phyloP scores from a whole-genome alignment of 371 early-diverging fungal genomes.

The Mucor piriformis region DNA sequence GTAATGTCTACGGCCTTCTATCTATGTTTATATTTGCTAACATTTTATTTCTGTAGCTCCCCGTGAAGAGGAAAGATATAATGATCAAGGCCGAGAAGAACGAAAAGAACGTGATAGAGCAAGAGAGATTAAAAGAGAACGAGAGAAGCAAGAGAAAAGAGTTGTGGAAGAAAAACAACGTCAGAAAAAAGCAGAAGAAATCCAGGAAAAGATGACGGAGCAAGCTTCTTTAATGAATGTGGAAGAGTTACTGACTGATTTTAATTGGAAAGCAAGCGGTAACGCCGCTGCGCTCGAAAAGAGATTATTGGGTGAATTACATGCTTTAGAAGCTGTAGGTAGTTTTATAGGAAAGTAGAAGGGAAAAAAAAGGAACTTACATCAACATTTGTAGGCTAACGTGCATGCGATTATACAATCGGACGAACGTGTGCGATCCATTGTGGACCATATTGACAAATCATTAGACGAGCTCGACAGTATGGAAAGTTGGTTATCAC shows the following conservation, averaged over 20 bases:
- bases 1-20: background rate
- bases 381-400: conserved; percentile 65
- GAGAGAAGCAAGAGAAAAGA: conserved; percentile 36
- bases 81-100: conserved; percentile 22
- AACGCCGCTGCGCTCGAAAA: conserved; percentile 75
- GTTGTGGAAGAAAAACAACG: conserved; percentile 21
- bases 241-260: conserved; percentile 66
- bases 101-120: conserved; percentile 38
- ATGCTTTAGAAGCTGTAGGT: conserved; percentile 76
- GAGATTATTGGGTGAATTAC: conserved; percentile 63
- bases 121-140: conserved; percentile 40
- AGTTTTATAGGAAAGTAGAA: background rate
- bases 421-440: conserved; percentile 80
- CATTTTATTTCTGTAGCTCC: background rate
- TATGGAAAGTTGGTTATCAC: conserved; percentile 84
- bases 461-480: conserved; percentile 78
- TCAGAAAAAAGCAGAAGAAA: conserved; percentile 41
- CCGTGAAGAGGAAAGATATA: conserved; percentile 13
- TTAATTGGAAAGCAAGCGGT: conserved; percentile 78
- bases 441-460: conserved; percentile 80
- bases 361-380: background rate
- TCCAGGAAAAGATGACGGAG: conserved; percentile 51
- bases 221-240: conserved; percentile 63
- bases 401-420: conserved; percentile 93
- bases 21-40: background rate